Evolutionary conservation across 768 basidiomycete genomes (phyloP).

Genomic region (Sporobolomyces roseus): DNA sequence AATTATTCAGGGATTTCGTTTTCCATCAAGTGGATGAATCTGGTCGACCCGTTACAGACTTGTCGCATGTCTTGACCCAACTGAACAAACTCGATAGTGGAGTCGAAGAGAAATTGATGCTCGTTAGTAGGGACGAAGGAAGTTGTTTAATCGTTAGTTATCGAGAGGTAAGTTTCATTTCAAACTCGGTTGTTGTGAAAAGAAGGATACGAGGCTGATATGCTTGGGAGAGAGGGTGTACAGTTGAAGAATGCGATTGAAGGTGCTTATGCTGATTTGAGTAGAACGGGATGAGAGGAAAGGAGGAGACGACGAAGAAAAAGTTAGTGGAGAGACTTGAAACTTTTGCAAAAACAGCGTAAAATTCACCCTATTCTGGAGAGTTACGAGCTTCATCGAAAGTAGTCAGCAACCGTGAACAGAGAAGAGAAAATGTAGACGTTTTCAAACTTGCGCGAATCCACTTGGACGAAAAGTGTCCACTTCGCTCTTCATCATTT

Average conservation of each 20-base stretch:
- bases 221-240: neutral
- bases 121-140: slow-evolving; percentile 91
- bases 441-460: too few species aligned
- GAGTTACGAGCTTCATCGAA: neutral
- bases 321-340: neutral
- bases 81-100: slow-evolving; percentile 97
- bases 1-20: slow-evolving; percentile 95
- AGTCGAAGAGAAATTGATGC: slow-evolving; percentile 88
- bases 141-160: slow-evolving; percentile 46
- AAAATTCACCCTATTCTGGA: too few species aligned
- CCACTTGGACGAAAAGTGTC: too few species aligned
- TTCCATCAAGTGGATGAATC: slow-evolving; percentile 95
- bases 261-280: slow-evolving; percentile 41
- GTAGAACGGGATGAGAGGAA: slow-evolving; percentile 15
- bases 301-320: neutral
- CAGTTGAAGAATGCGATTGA: slow-evolving; percentile 46
- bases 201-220: neutral
- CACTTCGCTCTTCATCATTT: too few species aligned
- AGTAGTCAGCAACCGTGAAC: neutral
- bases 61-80: slow-evolving; percentile 84
- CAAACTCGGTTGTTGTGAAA: neutral
- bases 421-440: too few species aligned
- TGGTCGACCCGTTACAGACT: slow-evolving; percentile 80
- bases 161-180: slow-evolving; percentile 34
- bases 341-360: neutral